Evolutionary conservation across 1,284 basidiomycete genomes (phyloP).

Genomic region (Boletus austroedulis): DNA sequence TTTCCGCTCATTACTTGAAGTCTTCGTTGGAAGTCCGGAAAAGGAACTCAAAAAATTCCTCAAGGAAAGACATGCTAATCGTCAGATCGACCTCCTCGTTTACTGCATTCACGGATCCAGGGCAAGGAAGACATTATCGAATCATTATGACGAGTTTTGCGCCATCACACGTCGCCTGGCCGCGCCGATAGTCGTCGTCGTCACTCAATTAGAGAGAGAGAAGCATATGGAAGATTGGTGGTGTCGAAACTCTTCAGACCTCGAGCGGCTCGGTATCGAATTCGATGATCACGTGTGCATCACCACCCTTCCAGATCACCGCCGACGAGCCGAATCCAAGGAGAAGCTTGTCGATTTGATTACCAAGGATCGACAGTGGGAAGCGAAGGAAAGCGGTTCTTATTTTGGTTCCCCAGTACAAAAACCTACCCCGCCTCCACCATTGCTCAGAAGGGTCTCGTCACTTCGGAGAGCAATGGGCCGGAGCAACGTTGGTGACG

Average conservation of each 20-base stretch:
- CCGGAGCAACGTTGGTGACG: not conserved
- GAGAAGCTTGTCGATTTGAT: conserved; percentile 17
- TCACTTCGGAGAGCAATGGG: not conserved
- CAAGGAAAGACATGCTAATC: no score
- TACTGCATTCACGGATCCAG: conserved; percentile 29
- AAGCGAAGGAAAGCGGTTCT: not conserved
- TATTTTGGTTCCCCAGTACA: conserved; percentile 18
- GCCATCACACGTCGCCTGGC: conserved; percentile 20
- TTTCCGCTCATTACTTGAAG: not conserved
- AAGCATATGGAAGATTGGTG: conserved; percentile 32
- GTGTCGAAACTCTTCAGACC: conserved; percentile 10
- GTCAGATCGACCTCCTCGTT: conserved; percentile 31
- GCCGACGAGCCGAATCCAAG: conserved; percentile 13
- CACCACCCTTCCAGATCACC: conserved; percentile 15
- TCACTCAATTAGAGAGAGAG: conserved; percentile 25
- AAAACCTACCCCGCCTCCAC: not conserved
- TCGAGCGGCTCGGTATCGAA: conserved; percentile 13
- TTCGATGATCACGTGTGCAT: conserved; percentile 30
- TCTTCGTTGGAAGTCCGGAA: conserved; percentile 15
- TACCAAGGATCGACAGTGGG: conserved; percentile 11
- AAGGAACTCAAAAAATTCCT: no score
- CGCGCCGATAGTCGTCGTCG: no score
- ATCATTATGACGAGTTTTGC: conserved; percentile 29
- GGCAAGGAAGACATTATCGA: conserved; percentile 11
- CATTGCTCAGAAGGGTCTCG: not conserved